phyloP scores from a whole-genome alignment of 192 early-diverging fungal genomes.

The Coemansia biformis region DNA sequence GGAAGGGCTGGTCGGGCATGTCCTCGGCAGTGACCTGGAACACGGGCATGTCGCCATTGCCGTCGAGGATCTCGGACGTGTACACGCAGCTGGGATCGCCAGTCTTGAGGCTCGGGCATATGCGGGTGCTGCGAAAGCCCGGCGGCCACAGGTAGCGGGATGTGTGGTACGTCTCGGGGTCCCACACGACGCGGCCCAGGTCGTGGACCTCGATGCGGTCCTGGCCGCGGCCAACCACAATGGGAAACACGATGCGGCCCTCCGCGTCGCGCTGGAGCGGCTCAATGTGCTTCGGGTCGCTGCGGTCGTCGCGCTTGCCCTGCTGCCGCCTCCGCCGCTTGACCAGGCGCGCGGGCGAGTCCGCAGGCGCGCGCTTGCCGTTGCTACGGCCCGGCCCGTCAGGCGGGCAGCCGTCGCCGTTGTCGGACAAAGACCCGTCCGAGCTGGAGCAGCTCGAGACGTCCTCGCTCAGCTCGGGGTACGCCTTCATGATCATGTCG shows the following conservation, averaged over 20 bases:
- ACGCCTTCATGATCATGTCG: constrained; percentile 40
- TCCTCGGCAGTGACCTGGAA: constrained; percentile 68
- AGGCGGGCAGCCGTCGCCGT: constrained; percentile 6
- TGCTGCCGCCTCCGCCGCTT: constrained; percentile 47
- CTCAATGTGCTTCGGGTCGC: constrained; percentile 54
- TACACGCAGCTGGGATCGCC: constrained; percentile 53
- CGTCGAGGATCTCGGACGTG: constrained; percentile 64
- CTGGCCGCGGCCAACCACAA: constrained; percentile 56
- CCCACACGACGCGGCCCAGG: constrained; percentile 58
- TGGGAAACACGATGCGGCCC: constrained; percentile 54
- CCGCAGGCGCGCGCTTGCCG: constrained; percentile 11
- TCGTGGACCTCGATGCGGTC: constrained; percentile 58
- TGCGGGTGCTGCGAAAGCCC: constrained; percentile 61
- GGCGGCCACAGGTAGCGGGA: constrained; percentile 66
- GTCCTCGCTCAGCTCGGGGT: constrained; percentile 37
- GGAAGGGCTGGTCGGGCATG: constrained; percentile 56
- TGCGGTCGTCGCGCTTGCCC: constrained; percentile 57
- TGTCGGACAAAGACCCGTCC: constrained; percentile 10
- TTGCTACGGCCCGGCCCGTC: neutral
- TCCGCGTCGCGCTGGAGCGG: constrained; percentile 51
- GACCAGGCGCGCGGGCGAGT: constrained; percentile 13
- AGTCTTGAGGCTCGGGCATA: constrained; percentile 56
- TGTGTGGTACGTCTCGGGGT: constrained; percentile 61
- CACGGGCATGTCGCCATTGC: constrained; percentile 51
- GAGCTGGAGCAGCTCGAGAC: constrained; percentile 37